Percentiles rank a stretch among this genome's conserved stretches.
Evolutionary conservation across 2,329 filamentous ascomycete species (phyloP).

Genomic region (Hypomyces perniciosus): DNA sequence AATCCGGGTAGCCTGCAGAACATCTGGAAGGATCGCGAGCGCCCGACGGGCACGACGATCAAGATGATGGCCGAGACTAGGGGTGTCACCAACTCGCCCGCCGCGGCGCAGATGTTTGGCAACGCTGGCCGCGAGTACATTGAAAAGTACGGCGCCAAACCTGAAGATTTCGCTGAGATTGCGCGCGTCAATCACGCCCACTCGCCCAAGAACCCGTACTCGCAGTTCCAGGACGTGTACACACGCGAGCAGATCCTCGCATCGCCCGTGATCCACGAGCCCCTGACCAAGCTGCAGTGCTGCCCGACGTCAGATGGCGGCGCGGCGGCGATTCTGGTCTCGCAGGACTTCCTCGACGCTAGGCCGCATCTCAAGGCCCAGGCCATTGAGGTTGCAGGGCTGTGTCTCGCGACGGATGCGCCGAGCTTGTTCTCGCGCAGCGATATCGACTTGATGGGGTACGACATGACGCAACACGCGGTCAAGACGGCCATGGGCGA

Average conservation of each 20-base stretch:
- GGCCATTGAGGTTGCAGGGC: slow-evolving; percentile 84
- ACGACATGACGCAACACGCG: slow-evolving; percentile 73
- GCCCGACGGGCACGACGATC: slow-evolving; percentile 65
- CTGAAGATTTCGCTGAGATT: slow-evolving; percentile 90
- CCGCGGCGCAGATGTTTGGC: slow-evolving; percentile 89
- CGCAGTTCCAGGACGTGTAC: slow-evolving; percentile 94
- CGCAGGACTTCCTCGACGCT: slow-evolving; percentile 79
- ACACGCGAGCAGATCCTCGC: slow-evolving; percentile 74
- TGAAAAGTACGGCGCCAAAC: slow-evolving; percentile 83
- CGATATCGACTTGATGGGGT: slow-evolving; percentile 84
- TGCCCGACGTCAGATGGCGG: slow-evolving; percentile 93
- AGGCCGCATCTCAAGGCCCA: slow-evolving; percentile 75
- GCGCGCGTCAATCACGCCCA: slow-evolving; percentile 89
- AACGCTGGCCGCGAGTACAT: slow-evolving; percentile 94
- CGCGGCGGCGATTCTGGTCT: slow-evolving; percentile 83
- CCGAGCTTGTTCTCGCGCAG: slow-evolving; percentile 71
- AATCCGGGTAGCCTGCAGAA: slow-evolving; percentile 78
- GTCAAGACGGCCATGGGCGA: slow-evolving; percentile 65
- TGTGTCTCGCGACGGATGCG: slow-evolving; percentile 79
- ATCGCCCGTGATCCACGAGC: slow-evolving; percentile 71
- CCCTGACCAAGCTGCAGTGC: slow-evolving; percentile 96
- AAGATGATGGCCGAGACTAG: slow-evolving; percentile 79
- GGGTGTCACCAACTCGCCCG: slow-evolving; percentile 74
- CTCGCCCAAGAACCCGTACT: slow-evolving; percentile 89
- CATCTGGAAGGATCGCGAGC: slow-evolving; percentile 79